phyloP scores from a whole-genome alignment of 305 asterid species.

The Solanum hybrid region DNA sequence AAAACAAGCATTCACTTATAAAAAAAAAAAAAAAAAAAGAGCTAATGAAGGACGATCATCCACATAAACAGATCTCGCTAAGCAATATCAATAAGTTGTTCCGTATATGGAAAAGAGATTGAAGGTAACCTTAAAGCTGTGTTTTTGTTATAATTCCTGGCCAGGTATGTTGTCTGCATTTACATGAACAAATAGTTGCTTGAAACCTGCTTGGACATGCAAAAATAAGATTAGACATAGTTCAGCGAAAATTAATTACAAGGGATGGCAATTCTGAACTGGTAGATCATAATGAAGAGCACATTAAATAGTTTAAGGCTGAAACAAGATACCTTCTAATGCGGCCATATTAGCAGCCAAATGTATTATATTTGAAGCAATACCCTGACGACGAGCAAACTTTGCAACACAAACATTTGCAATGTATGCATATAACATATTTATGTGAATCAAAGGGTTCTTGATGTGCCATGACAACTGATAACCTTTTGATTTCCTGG shows the following conservation, averaged over 20 bases:
- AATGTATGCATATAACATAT: constrained; percentile 49
- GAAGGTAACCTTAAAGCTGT: constrained; percentile 57
- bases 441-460: constrained; percentile 53
- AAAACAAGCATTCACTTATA: not conserved
- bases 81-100: not conserved
- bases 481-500: constrained; percentile 51
- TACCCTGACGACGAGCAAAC: constrained; percentile 82
- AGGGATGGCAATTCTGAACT: not conserved
- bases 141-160: constrained; percentile 61
- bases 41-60: not conserved
- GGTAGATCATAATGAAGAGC: not conserved
- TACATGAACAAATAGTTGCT: constrained; percentile 74
- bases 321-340: constrained; percentile 35
- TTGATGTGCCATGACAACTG: constrained; percentile 49
- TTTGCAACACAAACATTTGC: constrained; percentile 84
- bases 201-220: constrained; percentile 42
- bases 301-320: not conserved
- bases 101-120: not conserved
- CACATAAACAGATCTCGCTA: not conserved
- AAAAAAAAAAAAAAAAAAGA: not conserved
- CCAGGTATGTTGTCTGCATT: constrained; percentile 65
- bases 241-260: not conserved
- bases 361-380: constrained; percentile 74
- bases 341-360: constrained; percentile 65
- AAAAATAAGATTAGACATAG: not conserved